phyloP scores from a whole-genome alignment of 2,329 filamentous ascomycete genomes.

The Penicillium psychrosexuale region DNA sequence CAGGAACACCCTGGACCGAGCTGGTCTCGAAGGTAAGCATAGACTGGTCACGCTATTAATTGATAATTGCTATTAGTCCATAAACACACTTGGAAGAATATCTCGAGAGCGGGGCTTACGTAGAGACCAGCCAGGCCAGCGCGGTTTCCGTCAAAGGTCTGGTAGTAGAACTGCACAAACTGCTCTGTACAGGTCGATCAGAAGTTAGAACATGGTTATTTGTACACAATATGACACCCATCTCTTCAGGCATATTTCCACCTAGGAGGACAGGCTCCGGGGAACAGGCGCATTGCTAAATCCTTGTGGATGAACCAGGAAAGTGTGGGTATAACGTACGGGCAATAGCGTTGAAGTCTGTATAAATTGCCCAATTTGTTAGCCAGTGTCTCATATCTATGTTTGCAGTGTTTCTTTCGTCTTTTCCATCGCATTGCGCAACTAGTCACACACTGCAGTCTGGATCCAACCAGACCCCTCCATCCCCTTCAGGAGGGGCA shows the following conservation, averaged over 20 bases:
- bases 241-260: not conserved
- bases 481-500: not conserved
- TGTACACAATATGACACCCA: not conserved
- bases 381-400: conserved; percentile 4
- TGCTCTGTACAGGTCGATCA: conserved; percentile 58
- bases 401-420: not conserved
- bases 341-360: conserved; percentile 41
- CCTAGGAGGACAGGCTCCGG: conserved; percentile 4
- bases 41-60: conserved; percentile 67
- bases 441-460: conserved; percentile 10
- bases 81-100: not conserved
- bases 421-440: conserved; percentile 13
- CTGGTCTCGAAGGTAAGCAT: conserved; percentile 90
- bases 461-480: conserved; percentile 12
- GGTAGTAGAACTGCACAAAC: conserved; percentile 90
- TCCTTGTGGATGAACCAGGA: not conserved
- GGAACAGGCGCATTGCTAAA: conserved; percentile 8
- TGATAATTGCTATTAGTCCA: conserved; percentile 9
- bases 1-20: conserved; percentile 59
- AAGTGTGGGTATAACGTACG: conserved; percentile 31
- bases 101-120: conserved; percentile 54
- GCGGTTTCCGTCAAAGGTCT: conserved; percentile 75
- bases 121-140: conserved; percentile 67
- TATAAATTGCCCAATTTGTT: conserved; percentile 5
- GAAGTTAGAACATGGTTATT: conserved; percentile 16